A percentile compares a stretch with the other conserved stretches of the same genome.
phyloP scores from a whole-genome alignment of 257 asterid genomes.

The Solanum sejunctum region DNA sequence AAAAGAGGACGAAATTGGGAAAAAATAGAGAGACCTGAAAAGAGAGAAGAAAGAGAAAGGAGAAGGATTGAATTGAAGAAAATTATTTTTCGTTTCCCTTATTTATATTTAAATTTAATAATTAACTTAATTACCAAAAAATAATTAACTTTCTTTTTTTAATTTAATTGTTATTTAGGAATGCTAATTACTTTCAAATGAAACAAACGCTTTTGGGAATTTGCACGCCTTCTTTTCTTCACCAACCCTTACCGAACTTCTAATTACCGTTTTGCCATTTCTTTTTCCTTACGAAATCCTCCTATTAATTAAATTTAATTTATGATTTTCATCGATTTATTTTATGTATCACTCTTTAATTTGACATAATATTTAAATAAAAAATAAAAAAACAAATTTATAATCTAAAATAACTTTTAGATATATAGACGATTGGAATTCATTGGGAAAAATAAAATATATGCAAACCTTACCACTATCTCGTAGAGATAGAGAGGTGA shows the following conservation, averaged over 20 bases:
- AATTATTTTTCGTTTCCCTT: not conserved
- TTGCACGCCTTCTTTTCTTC: not conserved
- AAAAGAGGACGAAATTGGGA: not conserved
- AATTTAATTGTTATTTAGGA: not conserved
- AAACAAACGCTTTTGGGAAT: not conserved
- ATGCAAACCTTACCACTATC: no score
- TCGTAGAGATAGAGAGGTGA: no score
- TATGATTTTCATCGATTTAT: not conserved
- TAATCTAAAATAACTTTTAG: no score
- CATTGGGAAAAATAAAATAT: no score
- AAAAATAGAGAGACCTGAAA: not conserved
- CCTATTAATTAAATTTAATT: not conserved
- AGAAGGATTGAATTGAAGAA: not conserved
- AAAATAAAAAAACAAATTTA: no score
- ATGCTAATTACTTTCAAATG: not conserved
- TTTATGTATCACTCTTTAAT: no score
- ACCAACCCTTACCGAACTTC: not conserved
- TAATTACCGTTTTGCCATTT: slow-evolving; percentile 2
- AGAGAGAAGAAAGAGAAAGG: not conserved
- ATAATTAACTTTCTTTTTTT: not conserved
- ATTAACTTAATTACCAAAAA: not conserved
- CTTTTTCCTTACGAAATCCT: not conserved
- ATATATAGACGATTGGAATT: no score
- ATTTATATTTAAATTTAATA: not conserved
- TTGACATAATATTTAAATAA: no score